Evolutionary conservation across 768 basidiomycete genomes (phyloP).

Genomic region (Macrolepiota dolichaula): DNA sequence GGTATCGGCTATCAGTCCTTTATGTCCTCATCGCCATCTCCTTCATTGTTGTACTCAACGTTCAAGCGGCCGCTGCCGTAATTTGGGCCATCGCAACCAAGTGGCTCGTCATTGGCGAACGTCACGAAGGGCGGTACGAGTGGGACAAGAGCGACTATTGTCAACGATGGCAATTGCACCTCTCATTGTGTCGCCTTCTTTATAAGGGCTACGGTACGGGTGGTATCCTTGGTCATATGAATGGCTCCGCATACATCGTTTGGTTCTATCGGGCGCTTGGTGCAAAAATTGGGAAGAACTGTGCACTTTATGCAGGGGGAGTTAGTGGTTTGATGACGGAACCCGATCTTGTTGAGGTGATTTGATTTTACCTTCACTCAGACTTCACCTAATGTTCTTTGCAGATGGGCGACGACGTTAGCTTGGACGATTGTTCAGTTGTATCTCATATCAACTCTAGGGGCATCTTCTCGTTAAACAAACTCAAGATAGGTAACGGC

Average conservation of each 20-base stretch:
- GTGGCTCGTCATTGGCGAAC: slow-evolving; percentile 39
- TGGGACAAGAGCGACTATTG: slow-evolving; percentile 49
- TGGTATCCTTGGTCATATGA: slow-evolving; percentile 35
- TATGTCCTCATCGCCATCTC: slow-evolving; percentile 35
- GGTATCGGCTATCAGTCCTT: slow-evolving; percentile 37
- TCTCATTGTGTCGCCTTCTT: slow-evolving; percentile 32
- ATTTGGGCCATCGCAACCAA: slow-evolving; percentile 40
- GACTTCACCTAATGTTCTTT: neutral
- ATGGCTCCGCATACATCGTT: slow-evolving; percentile 39
- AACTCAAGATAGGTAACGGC: slow-evolving; percentile 37
- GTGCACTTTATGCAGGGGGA: slow-evolving; percentile 37
- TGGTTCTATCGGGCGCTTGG: slow-evolving; percentile 44
- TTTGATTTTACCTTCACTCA: neutral
- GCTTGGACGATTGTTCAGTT: slow-evolving; percentile 42
- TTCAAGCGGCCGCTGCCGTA: slow-evolving; percentile 34
- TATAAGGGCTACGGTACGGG: slow-evolving; percentile 39
- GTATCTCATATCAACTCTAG: slow-evolving; percentile 47
- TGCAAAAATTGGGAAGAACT: slow-evolving; percentile 40
- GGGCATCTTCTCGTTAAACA: slow-evolving; percentile 41
- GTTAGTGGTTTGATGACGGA: slow-evolving; percentile 42
- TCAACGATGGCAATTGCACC: slow-evolving; percentile 48
- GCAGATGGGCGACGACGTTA: slow-evolving; percentile 41
- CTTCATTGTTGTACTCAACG: slow-evolving; percentile 34
- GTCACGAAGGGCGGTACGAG: slow-evolving; percentile 34
- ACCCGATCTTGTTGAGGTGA: slow-evolving; percentile 41